Percentiles rank a stretch among this genome's conserved stretches.
These are phyloP conservation scores for Saturnispora kantuleensis DNA, from an alignment of 805 yeast genomes.

Conservation along the genomic window DNA sequence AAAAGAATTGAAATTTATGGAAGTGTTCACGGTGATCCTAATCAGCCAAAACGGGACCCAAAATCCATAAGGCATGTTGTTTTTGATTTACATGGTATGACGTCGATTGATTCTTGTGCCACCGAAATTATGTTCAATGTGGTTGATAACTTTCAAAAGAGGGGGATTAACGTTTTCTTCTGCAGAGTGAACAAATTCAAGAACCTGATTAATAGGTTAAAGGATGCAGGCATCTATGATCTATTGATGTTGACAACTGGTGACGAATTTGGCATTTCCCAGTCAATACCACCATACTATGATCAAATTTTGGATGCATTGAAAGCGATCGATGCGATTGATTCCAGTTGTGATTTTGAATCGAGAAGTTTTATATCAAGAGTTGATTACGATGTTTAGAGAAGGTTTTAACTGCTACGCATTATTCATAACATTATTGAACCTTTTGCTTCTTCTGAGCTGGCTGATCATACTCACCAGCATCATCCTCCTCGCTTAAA, in stretches of 20 bases:
- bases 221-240: constrained; percentile 44
- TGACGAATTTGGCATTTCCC: constrained; percentile 23
- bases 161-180: constrained; percentile 49
- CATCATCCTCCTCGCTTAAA: constrained; percentile 12
- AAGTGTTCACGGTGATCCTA: constrained; percentile 66
- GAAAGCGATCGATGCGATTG: constrained; percentile 31
- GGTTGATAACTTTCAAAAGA: constrained; percentile 42
- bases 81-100: constrained; percentile 76
- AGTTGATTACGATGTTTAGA: constrained; percentile 11
- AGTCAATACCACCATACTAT: constrained; percentile 32
- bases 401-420: background rate
- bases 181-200: constrained; percentile 45
- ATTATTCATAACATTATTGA: background rate
- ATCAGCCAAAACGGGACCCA: constrained; percentile 27
- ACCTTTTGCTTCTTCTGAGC: constrained; percentile 10
- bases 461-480: constrained; percentile 16
- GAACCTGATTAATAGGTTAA: constrained; percentile 40
- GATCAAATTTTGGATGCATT: constrained; percentile 51
- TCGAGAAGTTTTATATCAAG: constrained; percentile 15
- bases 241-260: constrained; percentile 22
- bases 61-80: constrained; percentile 45
- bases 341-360: constrained; percentile 17
- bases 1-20: constrained; percentile 70
- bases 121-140: constrained; percentile 60
- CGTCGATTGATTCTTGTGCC: constrained; percentile 69